Evolutionary conservation across 257 asterid species (phyloP), one percentile per base, ranked within the genome.

Genomic region (Nemophila menziesii): DNA sequence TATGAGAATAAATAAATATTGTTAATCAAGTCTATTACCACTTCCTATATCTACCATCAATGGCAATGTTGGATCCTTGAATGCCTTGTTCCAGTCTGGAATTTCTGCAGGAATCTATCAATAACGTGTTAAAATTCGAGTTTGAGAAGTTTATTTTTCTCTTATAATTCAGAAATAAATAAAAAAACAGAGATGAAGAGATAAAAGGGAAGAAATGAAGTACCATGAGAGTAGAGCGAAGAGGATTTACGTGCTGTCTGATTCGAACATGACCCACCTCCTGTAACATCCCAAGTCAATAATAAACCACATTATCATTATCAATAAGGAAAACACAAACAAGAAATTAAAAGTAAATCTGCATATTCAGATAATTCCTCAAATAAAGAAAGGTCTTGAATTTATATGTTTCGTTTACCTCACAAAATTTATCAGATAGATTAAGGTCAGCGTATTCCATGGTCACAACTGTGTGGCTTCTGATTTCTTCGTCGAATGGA

Each of bases 201-300:
- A 14, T 4, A 49, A 14, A 21, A 40, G 17, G 20, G 22, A 22
- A 54, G 29, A 66, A 63, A 33, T 43, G 10, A 33, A 7, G 8
- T 63, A 89, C 97, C 95, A 80, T 58, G 65, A 69, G 78, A 23
- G 64, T 20, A 43, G 74, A 64, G 18, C 92, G 77, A 46, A 89
- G 80, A 52, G 97, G 97, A 60, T 89, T 89, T 26, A 84, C 93
- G 68, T 89, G 97, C 74, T 78, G 95, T 51, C 97, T 79, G 53
- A 89, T 72, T 52, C 95, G 71, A 43, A 89, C 68, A 72, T 78
- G 93, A n/a, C 95, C 93, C 44, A 89, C 67, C 62, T 84, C 95
- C 97, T 89, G 62, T 56, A 61, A 68, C 41, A 50, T 20, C 44
- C 38, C 2, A 29, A 7, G 36, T 29, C 36, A 29, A 29, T 29